phyloP scores from a whole-genome alignment of 1,139 yeast genomes.

The Ashbya aceris region DNA sequence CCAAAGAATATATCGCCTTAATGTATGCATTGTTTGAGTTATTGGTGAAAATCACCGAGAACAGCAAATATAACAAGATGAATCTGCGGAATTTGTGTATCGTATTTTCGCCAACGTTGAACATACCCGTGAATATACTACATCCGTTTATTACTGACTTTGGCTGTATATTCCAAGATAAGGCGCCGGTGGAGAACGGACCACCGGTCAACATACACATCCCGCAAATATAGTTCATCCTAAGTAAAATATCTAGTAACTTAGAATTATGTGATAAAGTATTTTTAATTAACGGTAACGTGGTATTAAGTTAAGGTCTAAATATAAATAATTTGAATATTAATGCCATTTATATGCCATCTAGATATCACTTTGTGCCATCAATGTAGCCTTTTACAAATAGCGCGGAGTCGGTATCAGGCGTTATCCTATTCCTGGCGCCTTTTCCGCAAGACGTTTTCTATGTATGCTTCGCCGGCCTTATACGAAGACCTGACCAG shows the following conservation, averaged over 20 bases:
- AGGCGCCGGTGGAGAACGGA: constrained; percentile 31
- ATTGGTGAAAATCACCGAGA: constrained; percentile 53
- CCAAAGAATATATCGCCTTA: constrained; percentile 48
- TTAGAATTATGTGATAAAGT: too few relatives aligned
- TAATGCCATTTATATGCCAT: too few relatives aligned
- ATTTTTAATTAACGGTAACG: too few relatives aligned
- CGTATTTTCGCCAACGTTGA: constrained; percentile 79
- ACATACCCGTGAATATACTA: constrained; percentile 58
- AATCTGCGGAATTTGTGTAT: constrained; percentile 67
- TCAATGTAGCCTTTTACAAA: too few relatives aligned
- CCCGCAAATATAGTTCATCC: constrained; percentile 21
- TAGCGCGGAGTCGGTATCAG: too few relatives aligned
- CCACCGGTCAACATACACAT: constrained; percentile 31
- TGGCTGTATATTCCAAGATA: constrained; percentile 51
- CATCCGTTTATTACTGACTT: constrained; percentile 57
- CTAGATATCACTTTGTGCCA: too few relatives aligned
- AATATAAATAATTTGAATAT: too few relatives aligned
- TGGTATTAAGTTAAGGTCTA: too few relatives aligned
- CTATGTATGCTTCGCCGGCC: constrained; percentile 97
- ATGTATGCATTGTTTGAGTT: constrained; percentile 60
- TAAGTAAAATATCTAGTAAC: too few relatives aligned
- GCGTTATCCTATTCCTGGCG: constrained; percentile 9
- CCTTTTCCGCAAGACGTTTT: constrained; percentile 80
- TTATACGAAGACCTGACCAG: constrained; percentile 92
- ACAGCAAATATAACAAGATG: constrained; percentile 71